phyloP scores from a whole-genome alignment of 352 stramenopile genomes.

The Pythium dissimile region DNA sequence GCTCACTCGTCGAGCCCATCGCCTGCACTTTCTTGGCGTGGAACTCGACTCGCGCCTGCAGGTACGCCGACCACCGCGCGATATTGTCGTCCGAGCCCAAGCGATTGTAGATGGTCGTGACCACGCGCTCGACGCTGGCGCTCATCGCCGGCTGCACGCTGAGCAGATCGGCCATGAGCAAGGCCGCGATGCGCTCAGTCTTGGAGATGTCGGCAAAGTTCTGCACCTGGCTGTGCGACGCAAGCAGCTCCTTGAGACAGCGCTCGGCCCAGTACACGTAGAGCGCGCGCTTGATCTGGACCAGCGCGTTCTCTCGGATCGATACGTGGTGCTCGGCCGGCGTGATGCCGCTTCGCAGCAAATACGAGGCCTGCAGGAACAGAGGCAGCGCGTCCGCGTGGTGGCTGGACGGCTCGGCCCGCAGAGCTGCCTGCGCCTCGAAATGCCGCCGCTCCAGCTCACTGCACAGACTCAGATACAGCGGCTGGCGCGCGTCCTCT shows the following conservation, averaged over 20 bases:
- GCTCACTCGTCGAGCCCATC: background rate
- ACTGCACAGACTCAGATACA: constrained; percentile 61
- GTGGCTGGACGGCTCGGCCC: background rate
- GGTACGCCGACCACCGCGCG: constrained; percentile 32
- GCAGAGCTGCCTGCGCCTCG: background rate
- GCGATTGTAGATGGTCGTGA: constrained; percentile 61
- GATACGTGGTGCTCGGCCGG: constrained; percentile 41
- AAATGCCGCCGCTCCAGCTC: constrained; percentile 53
- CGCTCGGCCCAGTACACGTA: constrained; percentile 60
- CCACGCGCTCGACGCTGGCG: constrained; percentile 28
- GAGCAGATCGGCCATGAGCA: constrained; percentile 80
- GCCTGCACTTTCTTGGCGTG: background rate
- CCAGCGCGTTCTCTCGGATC: constrained; percentile 38
- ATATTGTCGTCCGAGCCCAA: constrained; percentile 47
- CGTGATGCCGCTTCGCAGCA: constrained; percentile 54
- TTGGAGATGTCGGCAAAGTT: constrained; percentile 34
- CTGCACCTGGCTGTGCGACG: constrained; percentile 58
- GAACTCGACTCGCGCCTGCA: constrained; percentile 27
- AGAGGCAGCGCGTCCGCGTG: constrained; percentile 25
- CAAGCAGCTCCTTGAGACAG: constrained; percentile 46
- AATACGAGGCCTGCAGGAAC: constrained; percentile 53
- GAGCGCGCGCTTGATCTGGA: constrained; percentile 40
- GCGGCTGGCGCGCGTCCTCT: constrained; percentile 34
- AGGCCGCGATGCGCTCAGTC: constrained; percentile 46
- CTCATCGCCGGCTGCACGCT: constrained; percentile 53